Evolutionary conservation across 306 rosid genomes (phyloP), one percentile per base, ranked within the genome.

Genomic region (Alnus glutinosa): DNA sequence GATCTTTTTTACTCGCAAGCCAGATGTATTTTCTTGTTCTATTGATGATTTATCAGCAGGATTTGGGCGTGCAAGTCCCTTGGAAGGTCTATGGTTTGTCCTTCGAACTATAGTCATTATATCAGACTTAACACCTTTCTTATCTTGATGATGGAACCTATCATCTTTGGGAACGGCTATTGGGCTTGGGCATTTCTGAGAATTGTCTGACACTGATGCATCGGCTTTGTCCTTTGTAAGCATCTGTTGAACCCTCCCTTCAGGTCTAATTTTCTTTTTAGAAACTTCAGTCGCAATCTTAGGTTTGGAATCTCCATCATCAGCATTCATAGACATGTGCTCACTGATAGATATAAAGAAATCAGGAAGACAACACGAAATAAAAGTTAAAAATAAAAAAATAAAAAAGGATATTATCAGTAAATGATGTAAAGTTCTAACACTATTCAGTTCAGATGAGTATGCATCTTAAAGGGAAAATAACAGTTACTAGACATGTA

Each of bases 1-100:
- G 86, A 95, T 93, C 91, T 95, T 95, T 80, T 95, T 95, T 18
- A 95, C 97, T 84, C 97, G 92, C 86, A 95, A 86, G 44, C 97
- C 95, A 79, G 87, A 88, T 85, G 81, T 58, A 69, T 77, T 88
- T 80, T 89, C 96, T 42, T 73, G 80, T 77, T 82, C 89, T 84
- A 81, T 84, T 71, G 88, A 80, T 57, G 81, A 83, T 79, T 86
- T 82, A 44, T 61, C 71, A 81, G 28, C 78, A 70, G 90, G 73
- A 76, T 87, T 82, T 54, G 82, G 64, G 66, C 16, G 59, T 70
- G 75, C 70, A 73, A 46, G 71, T 70, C 64, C 89, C 86, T 91
- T 88, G 32, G 90, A 83, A 74, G 80, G 85, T 84, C 86, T 90
- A 46, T 74, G 80, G 70, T 83, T 88, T 2, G 87, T 86, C 76